Evolutionary conservation across 2,329 filamentous ascomycete genomes (phyloP), one percentile per base, ranked within the genome.

Genomic region (Aureobasidium zeae): DNA sequence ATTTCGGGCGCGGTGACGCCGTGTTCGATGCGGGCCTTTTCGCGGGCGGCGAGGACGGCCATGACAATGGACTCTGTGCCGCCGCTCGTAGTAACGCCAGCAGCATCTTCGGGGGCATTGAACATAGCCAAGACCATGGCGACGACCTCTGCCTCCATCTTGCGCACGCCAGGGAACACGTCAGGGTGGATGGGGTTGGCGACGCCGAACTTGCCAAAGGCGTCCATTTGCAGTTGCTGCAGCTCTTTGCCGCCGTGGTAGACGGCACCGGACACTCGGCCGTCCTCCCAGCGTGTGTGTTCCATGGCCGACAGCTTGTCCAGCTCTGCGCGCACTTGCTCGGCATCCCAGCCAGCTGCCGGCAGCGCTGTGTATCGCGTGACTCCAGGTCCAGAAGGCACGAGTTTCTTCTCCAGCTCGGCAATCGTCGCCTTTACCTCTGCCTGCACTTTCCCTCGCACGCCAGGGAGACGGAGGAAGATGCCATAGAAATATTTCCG

Each of bases 91-190:
- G 85, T 87, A 8, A 91, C 86, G 50, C 91, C 91, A 4, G 85
- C 88, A 21, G 81, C 86, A 45, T 79, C 81, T n/a, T 79, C 69
- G 3, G 91, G 91, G 7, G 83, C 87, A 63, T 94, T 86, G 71
- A 95, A 98, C 62, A 98, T 51, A 5, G 49, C 52, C 42, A 61
- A 43, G 1, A 93, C 87, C 89, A 98, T 98, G 52, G 88, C 83
- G 41, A 98, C 91, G 49, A 98, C 72, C 68, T 98, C 91, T 32
- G 91, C 89, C 70, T 98, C 91, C 91, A 98, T 98, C 76, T 98
- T 98, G 56, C 91, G 74, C 41, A 98, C 88, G 20, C 89, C 91
- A 12, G 91, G 91, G 67, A 98, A 98, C 31, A 98, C 89, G 66
- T 98, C 91, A 5, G 91, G 91, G 63, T 98, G 91, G 53, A 98